Percentiles rank a stretch among this genome's conserved stretches.
Conservation (phyloP, 352 stramenopile species). For the Phytophthora podocarpi region DNA sequence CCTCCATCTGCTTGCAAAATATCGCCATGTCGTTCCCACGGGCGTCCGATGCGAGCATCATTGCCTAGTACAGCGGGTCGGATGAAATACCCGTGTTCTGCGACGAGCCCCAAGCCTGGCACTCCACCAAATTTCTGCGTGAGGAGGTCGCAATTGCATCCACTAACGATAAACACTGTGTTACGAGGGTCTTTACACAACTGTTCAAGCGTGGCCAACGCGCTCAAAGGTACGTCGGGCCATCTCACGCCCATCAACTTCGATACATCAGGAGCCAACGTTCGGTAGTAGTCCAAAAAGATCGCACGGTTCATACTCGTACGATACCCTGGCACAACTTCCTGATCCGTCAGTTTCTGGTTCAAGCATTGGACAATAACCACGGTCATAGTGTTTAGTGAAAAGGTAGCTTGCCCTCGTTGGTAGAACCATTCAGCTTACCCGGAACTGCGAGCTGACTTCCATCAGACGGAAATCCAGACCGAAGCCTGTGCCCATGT, state of each 20-base stretch:
- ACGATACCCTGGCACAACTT: conserved; percentile 64
- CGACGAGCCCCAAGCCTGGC: conserved; percentile 95
- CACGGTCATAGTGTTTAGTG: neutral
- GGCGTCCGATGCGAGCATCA: conserved; percentile 66
- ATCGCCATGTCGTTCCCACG: conserved; percentile 75
- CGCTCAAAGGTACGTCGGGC: conserved; percentile 76
- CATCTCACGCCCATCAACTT: conserved; percentile 79
- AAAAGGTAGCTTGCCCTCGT: neutral
- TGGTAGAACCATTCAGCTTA: conserved; percentile 36
- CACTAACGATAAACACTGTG: conserved; percentile 98
- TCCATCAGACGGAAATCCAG: conserved; percentile 96
- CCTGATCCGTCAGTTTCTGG: conserved; percentile 75
- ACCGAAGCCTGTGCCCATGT: conserved; percentile 94
- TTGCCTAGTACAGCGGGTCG: conserved; percentile 64
- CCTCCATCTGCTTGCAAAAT: conserved; percentile 59
- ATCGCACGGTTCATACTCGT: conserved; percentile 91
- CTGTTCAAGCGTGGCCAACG: conserved; percentile 86
- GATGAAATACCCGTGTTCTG: conserved; percentile 99
- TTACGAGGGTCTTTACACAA: conserved; percentile 96
- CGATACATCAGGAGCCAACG: conserved; percentile 92
- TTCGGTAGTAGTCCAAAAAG: conserved; percentile 99
- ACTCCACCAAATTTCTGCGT: conserved; percentile 94
- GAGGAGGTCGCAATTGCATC: conserved; percentile 96
- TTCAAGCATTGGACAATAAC: conserved; percentile 6
- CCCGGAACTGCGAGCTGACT: conserved; percentile 92